Conservation (phyloP, 1,284 basidiomycete species). For the Tylopilus orsonianus region DNA sequence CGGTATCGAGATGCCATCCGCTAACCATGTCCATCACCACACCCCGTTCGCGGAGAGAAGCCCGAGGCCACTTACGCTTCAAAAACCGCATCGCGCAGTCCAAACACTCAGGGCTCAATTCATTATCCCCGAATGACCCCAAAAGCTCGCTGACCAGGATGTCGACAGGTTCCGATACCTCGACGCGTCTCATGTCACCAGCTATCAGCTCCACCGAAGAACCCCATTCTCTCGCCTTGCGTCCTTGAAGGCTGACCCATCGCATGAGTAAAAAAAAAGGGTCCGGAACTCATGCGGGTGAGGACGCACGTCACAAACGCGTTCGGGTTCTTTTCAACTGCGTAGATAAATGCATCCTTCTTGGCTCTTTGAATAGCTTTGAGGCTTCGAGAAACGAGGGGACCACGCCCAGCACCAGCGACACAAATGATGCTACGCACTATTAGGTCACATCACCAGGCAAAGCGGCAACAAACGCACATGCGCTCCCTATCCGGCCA, state of each 20-base stretch:
- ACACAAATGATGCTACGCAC: slow-evolving; percentile 75
- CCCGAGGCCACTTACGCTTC: slow-evolving; percentile 60
- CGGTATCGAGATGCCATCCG: slow-evolving; percentile 93
- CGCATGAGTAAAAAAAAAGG: slow-evolving; percentile 22
- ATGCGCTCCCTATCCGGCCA: slow-evolving; percentile 56
- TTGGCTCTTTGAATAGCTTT: slow-evolving; percentile 74
- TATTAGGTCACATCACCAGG: slow-evolving; percentile 24
- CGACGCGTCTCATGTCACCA: slow-evolving; percentile 90
- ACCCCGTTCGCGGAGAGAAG: slow-evolving; percentile 1
- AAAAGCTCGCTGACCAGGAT: slow-evolving; percentile 95
- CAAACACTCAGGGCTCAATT: slow-evolving; percentile 95
- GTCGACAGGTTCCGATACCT: slow-evolving; percentile 84
- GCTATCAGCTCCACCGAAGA: slow-evolving; percentile 78
- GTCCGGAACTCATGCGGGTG: slow-evolving; percentile 7
- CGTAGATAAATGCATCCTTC: slow-evolving; percentile 73
- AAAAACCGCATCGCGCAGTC: slow-evolving; percentile 93
- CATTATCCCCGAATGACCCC: slow-evolving; percentile 98
- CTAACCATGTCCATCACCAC: slow-evolving; percentile 41
- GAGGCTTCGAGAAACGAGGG: slow-evolving; percentile 86
- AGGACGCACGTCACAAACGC: slow-evolving; percentile 84
- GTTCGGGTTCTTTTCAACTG: slow-evolving; percentile 95
- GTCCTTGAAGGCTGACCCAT: slow-evolving; percentile 70
- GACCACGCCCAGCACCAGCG: slow-evolving; percentile 94
- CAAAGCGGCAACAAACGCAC: slow-evolving; percentile 39
- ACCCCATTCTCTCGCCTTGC: slow-evolving; percentile 83